These are phyloP conservation scores for Aspergillus sp. DNA, from an alignment of 2,329 filamentous ascomycete genomes.

Conservation along the genomic window DNA sequence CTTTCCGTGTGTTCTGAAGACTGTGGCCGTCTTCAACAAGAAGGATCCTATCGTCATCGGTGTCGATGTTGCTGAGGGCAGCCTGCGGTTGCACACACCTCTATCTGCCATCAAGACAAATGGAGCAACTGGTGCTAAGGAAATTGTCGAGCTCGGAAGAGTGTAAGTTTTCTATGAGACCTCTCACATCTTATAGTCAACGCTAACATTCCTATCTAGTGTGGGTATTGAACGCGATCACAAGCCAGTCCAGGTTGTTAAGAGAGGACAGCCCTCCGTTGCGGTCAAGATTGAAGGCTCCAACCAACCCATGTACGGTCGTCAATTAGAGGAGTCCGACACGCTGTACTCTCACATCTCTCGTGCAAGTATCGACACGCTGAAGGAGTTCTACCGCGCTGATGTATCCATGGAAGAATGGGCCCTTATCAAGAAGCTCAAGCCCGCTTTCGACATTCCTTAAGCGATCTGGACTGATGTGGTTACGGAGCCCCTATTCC, in stretches of 20 bases:
- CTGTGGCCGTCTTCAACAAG: constrained; percentile 98
- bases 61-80: constrained; percentile 92
- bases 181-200: not conserved
- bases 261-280: constrained; percentile 95
- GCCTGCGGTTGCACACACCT: constrained; percentile 81
- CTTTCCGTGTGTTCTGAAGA: constrained; percentile 88
- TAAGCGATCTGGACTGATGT: constrained; percentile 40
- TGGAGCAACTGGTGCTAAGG: constrained; percentile 74
- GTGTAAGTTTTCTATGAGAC: constrained; percentile 65
- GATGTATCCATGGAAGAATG: constrained; percentile 93
- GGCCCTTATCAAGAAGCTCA: constrained; percentile 91
- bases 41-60: constrained; percentile 92
- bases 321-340: constrained; percentile 91
- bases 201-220: constrained; percentile 49
- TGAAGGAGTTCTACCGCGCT: constrained; percentile 91
- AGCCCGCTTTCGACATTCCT: constrained; percentile 86
- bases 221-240: constrained; percentile 96
- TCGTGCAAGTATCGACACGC: constrained; percentile 82
- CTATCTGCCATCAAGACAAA: constrained; percentile 85
- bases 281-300: constrained; percentile 95
- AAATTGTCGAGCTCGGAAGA: constrained; percentile 82
- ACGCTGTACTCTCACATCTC: constrained; percentile 84
- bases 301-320: constrained; percentile 90
- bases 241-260: constrained; percentile 88
- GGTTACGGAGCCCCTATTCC: not conserved